These are phyloP conservation scores for Fistulifera solaris DNA, from an alignment of 108 stramenopile species.

Conservation along the genomic window DNA sequence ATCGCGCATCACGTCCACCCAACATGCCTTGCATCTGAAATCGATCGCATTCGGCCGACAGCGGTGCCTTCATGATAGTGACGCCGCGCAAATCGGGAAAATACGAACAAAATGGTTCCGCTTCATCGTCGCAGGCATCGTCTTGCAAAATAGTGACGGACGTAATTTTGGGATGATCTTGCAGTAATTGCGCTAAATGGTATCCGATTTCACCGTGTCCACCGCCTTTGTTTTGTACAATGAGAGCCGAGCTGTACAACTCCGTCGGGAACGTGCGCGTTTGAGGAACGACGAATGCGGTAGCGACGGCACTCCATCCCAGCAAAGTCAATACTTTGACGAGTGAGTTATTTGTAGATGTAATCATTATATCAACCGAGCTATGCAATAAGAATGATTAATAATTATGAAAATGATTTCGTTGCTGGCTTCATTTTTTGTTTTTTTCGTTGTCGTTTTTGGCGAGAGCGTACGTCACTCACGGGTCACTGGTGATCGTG, in stretches of 20 bases:
- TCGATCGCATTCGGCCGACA: constrained; percentile 29
- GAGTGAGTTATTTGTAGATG: no score
- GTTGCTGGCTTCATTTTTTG: no score
- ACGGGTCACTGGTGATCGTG: no score
- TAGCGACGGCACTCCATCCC: no score
- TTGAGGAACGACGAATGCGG: no score
- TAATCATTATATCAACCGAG: no score
- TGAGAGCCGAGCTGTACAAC: constrained; percentile 43
- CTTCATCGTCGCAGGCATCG: constrained; percentile 57
- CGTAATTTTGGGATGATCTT: constrained; percentile 49
- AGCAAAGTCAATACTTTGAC: no score
- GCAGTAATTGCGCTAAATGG: constrained; percentile 63
- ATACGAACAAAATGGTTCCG: constrained; percentile 71
- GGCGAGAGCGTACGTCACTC: no score
- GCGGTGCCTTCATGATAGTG: constrained; percentile 56
- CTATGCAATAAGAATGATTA: no score
- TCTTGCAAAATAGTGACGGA: constrained; percentile 81
- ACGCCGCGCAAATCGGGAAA: constrained; percentile 63
- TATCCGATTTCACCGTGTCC: constrained; percentile 81
- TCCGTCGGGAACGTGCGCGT: no score
- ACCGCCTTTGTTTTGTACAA: constrained; percentile 84
- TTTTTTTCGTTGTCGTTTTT: no score
- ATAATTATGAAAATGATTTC: no score
- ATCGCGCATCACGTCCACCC: constrained; percentile 23
- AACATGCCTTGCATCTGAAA: constrained; percentile 33